phyloP scores from a whole-genome alignment of 129 eudicot species.

The Flaveria robusta region DNA sequence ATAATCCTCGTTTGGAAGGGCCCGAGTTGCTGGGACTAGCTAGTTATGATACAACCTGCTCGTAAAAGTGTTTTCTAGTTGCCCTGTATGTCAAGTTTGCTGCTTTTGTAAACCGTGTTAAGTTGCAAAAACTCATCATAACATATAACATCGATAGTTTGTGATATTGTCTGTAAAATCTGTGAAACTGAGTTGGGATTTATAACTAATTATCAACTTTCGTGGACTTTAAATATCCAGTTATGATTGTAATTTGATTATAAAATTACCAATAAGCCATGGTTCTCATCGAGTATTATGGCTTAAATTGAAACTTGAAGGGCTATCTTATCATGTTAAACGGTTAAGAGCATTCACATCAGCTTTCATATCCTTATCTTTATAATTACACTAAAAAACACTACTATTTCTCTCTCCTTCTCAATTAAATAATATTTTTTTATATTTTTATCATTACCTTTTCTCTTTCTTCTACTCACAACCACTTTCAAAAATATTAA shows the following conservation, averaged over 20 bases:
- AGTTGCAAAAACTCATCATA: slow-evolving; percentile 24
- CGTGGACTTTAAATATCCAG: background rate
- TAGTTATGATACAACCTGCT: slow-evolving; percentile 85
- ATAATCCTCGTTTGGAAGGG: slow-evolving; percentile 95
- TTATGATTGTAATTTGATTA: background rate
- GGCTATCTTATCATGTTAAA: too few species aligned
- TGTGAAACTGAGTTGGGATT: slow-evolving; percentile 2
- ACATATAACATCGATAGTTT: slow-evolving; percentile 31
- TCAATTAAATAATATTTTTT: too few species aligned
- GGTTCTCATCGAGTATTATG: too few species aligned
- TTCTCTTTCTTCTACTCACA: too few species aligned
- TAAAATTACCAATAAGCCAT: too few species aligned
- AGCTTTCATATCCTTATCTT: too few species aligned
- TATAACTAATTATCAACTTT: background rate
- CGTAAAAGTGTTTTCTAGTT: slow-evolving; percentile 31
- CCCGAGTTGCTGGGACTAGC: slow-evolving; percentile 96
- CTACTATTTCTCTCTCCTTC: too few species aligned
- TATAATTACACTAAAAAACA: too few species aligned
- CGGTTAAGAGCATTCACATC: too few species aligned
- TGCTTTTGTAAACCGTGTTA: slow-evolving; percentile 33
- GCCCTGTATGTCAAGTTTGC: slow-evolving; percentile 29
- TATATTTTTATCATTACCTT: too few species aligned
- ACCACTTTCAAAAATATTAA: too few species aligned
- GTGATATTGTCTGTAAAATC: slow-evolving; percentile 38
- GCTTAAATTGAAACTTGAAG: too few species aligned